Conservation (phyloP, 805 yeast genomes). For the Starmerella roubikii region DNA sequence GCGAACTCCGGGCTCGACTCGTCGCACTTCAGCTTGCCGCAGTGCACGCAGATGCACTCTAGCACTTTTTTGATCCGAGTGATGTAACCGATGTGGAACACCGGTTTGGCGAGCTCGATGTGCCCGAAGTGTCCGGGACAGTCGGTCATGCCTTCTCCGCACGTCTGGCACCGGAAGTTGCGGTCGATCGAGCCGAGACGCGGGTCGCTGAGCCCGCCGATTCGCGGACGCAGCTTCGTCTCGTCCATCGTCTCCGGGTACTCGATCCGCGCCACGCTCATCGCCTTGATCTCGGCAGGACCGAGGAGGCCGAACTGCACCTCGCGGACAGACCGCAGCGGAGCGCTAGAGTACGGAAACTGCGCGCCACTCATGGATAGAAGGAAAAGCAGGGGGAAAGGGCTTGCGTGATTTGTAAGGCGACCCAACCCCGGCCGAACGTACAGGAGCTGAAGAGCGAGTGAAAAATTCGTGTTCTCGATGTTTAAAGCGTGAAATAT, state of each 20-base stretch:
- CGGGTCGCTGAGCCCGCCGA: slow-evolving; percentile 95
- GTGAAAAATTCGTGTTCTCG: too few species aligned
- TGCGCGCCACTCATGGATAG: slow-evolving; percentile 31
- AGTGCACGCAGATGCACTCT: slow-evolving; percentile 96
- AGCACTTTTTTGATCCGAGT: slow-evolving; percentile 88
- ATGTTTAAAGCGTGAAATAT: too few species aligned
- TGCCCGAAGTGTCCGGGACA: slow-evolving; percentile 99
- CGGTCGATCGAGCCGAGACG: slow-evolving; percentile 94
- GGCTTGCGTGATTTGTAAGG: too few species aligned
- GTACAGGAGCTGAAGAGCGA: too few species aligned
- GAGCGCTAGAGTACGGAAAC: slow-evolving; percentile 96
- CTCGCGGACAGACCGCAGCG: slow-evolving; percentile 92
- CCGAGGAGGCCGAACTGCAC: slow-evolving; percentile 96
- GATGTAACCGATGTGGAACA: slow-evolving; percentile 86
- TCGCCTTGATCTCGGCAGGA: slow-evolving; percentile 95
- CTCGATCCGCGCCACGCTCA: slow-evolving; percentile 94
- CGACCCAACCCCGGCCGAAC: too few species aligned
- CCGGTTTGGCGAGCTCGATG: slow-evolving; percentile 95
- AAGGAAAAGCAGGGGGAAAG: too few species aligned
- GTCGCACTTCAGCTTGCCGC: slow-evolving; percentile 86
- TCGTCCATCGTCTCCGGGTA: slow-evolving; percentile 99
- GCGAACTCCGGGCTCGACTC: slow-evolving; percentile 73
- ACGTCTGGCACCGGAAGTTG: slow-evolving; percentile 94
- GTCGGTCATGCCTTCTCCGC: slow-evolving; percentile 98
- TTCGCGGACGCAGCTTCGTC: slow-evolving; percentile 84